A percentile compares a stretch with the other conserved stretches of the same genome.
These are phyloP conservation scores for Dryas integrifolia DNA, from an alignment of 331 rosid genomes.

Conservation along the genomic window DNA sequence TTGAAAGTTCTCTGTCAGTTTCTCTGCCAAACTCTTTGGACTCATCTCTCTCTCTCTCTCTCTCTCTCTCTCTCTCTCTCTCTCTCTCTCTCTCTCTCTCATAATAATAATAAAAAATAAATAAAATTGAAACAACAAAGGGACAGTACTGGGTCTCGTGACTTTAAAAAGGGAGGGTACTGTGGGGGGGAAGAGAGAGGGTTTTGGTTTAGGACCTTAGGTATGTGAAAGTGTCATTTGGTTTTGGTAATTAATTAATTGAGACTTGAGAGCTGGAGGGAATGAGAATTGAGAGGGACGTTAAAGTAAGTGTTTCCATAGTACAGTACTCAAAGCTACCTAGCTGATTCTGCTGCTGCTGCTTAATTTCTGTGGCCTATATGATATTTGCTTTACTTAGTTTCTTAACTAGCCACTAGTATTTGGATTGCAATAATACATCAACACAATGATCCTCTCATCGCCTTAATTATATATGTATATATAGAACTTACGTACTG, in stretches of 20 bases:
- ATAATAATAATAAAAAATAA: slow-evolving; percentile 24
- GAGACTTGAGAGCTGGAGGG: slow-evolving; percentile 7
- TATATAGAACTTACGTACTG: too few species aligned
- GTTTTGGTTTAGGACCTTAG: slow-evolving; percentile 23
- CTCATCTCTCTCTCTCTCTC: slow-evolving; percentile 38
- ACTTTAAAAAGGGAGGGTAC: slow-evolving; percentile 54
- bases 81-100: slow-evolving; percentile 30
- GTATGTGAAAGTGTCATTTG: slow-evolving; percentile 33
- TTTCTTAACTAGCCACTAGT: too few species aligned
- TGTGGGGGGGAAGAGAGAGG: slow-evolving; percentile 16
- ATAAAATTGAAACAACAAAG: slow-evolving; percentile 51
- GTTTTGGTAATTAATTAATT: slow-evolving; percentile 40
- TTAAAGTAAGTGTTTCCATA: background rate
- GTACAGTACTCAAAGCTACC: too few species aligned
- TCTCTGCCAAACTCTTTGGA: slow-evolving; percentile 69
- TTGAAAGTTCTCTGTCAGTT: slow-evolving; percentile 99
- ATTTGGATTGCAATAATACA: too few species aligned
- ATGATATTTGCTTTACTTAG: too few species aligned
- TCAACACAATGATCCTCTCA: too few species aligned
- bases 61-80: slow-evolving; percentile 35
- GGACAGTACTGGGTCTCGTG: slow-evolving; percentile 79
- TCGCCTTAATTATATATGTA: too few species aligned
- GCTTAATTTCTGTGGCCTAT: too few species aligned
- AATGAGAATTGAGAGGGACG: slow-evolving; percentile 22
- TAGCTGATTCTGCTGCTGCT: too few species aligned